These are phyloP conservation scores for Coniochaeta sp. DNA, from an alignment of 2,329 filamentous ascomycete genomes.

Conservation along the genomic window DNA sequence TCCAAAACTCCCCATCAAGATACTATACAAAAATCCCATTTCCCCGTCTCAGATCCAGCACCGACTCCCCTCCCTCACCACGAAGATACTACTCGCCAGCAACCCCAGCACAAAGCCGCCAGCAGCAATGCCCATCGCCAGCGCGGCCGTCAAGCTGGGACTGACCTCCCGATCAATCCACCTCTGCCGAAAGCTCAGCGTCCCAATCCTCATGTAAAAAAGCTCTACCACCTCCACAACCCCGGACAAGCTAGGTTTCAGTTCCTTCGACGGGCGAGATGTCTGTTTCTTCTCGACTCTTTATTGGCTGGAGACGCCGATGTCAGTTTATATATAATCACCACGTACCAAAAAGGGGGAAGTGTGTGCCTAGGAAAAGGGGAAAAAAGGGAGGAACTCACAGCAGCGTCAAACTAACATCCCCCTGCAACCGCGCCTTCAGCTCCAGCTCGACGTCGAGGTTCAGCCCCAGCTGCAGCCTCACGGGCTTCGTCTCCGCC, in stretches of 20 bases:
- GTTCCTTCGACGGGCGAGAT: conserved; percentile 16
- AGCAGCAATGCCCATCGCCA: conserved; percentile 12
- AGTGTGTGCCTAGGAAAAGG: neutral
- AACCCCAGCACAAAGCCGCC: conserved; percentile 18
- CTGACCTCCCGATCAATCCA: conserved; percentile 24
- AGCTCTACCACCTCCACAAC: conserved; percentile 17
- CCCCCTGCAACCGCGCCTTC: conserved; percentile 73
- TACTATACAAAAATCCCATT: too few relatives aligned
- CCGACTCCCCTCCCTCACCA: neutral
- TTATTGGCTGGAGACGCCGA: neutral
- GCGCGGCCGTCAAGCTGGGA: conserved; percentile 15
- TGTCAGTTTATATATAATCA: too few relatives aligned
- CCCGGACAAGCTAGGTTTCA: conserved; percentile 13
- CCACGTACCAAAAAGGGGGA: neutral
- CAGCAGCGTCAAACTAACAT: conserved; percentile 65
- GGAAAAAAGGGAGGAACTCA: conserved; percentile 28
- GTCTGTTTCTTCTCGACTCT: conserved; percentile 19
- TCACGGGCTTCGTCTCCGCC: conserved; percentile 20
- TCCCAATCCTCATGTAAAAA: conserved; percentile 26
- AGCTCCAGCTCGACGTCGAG: conserved; percentile 71
- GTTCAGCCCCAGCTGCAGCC: conserved; percentile 38
- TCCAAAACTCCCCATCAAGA: too few relatives aligned
- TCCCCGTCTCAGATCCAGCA: neutral
- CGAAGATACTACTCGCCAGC: conserved; percentile 4
- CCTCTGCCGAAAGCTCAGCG: conserved; percentile 19